These are phyloP conservation scores for Rhodotorula sp. DNA, from an alignment of 1,284 basidiomycete genomes.

Conservation along the genomic window DNA sequence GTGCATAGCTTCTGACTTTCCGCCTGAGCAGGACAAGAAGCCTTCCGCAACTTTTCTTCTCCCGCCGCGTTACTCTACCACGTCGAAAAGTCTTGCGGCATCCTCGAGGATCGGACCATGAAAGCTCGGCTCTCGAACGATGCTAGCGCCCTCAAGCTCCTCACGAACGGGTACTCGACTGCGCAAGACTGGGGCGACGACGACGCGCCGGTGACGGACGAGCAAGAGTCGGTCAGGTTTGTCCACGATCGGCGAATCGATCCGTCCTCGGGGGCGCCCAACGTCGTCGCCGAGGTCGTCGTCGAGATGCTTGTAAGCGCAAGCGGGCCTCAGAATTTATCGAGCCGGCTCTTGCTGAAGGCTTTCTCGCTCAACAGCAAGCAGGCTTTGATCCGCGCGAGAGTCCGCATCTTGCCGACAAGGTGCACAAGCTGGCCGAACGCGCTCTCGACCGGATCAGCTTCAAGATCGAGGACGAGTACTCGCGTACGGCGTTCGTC, in stretches of 20 bases:
- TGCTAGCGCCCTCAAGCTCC: constrained; percentile 11
- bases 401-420: constrained; percentile 37
- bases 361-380: constrained; percentile 6
- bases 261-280: constrained; percentile 39
- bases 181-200: not conserved
- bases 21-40: constrained; percentile 4
- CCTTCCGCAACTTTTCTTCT: constrained; percentile 10
- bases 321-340: too few relatives aligned
- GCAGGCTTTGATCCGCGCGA: constrained; percentile 41
- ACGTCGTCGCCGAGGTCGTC: constrained; percentile 41
- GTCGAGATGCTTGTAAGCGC: constrained; percentile 43
- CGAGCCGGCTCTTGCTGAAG: too few relatives aligned
- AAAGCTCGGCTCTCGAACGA: constrained; percentile 22
- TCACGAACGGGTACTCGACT: not conserved
- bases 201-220: not conserved
- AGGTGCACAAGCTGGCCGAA: constrained; percentile 8
- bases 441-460: constrained; percentile 1
- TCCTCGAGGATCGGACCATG: constrained; percentile 25
- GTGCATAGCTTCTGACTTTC: not conserved
- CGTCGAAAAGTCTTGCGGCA: constrained; percentile 17
- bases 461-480: constrained; percentile 27
- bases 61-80: constrained; percentile 20
- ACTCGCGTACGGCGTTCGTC: constrained; percentile 27
- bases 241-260: constrained; percentile 37
- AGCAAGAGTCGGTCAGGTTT: constrained; percentile 7